Evolutionary conservation across 2,329 filamentous ascomycete species (phyloP), one percentile per base, ranked within the genome.

Genomic region (Cercospora citrullina): DNA sequence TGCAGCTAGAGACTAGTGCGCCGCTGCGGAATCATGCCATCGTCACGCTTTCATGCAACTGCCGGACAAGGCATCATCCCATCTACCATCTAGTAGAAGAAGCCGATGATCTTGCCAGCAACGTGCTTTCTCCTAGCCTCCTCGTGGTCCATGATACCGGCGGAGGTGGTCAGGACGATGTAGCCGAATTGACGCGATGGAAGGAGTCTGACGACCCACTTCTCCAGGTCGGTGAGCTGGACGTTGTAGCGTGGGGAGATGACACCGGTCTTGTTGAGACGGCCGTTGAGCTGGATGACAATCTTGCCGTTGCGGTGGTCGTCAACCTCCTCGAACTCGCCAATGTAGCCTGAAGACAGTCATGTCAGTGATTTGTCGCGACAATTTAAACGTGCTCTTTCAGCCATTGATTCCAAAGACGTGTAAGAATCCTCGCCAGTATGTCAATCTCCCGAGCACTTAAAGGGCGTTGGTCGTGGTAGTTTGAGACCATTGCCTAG

Each of bases 281-380:
- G 95, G 84, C 95, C 95, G 87, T 97, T 99, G 76, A 99, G 91
- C 89, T 99, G 95, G 80, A 99, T 95, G 79, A 99, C 93, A 75
- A 99, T 97, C 91, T 99, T 99, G 89, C 95, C 95, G 81, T 94
- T 95, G 84, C 95, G 93, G 90, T 99, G 95, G 87, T 99, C 94
- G 79, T 99, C 95, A 77, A 99, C 91, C 86, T 98, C 93, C 88
- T 99, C 95, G 84, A 98, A 99, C 86, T 98, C 94, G 84, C 94
- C 94, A 83, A 98, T 98, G 88, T 97, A 98, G 80, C 94, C 94
- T 97, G 79, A 69, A 71, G 60, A 76, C 67, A 70, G 72, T 62
- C 68, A 42, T 74, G 82, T 92, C 80, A 93, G 89, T 72, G 60
- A 77, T 51, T 87, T 98, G 93, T 98, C 86, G 91, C 93, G 89